A percentile compares a stretch with the other conserved stretches of the same genome.
Conservation (phyloP, 2,329 filamentous ascomycete species). For the Emergomyces orientalis region DNA sequence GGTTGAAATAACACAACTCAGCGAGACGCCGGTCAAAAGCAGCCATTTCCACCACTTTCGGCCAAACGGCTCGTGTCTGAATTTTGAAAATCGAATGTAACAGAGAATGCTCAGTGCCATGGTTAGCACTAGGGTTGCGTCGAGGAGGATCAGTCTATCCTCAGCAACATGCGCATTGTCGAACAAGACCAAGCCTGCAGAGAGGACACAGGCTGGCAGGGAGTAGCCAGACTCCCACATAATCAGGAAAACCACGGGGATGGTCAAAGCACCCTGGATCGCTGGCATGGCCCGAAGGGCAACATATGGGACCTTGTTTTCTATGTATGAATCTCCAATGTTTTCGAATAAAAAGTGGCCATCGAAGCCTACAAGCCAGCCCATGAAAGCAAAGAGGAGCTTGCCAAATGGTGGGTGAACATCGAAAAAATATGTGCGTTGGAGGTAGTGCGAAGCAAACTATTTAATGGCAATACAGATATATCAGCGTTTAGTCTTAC, state of each 20-base stretch:
- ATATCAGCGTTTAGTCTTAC: not conserved
- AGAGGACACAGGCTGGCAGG: constrained; percentile 79
- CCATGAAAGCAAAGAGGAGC: constrained; percentile 91
- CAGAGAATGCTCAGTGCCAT: constrained; percentile 91
- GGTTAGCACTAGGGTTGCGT: constrained; percentile 86
- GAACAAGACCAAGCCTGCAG: constrained; percentile 77
- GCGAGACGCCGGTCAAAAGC: constrained; percentile 80
- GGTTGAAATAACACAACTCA: constrained; percentile 96
- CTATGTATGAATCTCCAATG: constrained; percentile 96
- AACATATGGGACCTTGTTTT: constrained; percentile 94
- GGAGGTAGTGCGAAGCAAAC: constrained; percentile 66
- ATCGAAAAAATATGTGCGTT: constrained; percentile 99
- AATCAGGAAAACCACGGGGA: constrained; percentile 88
- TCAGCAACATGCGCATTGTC: constrained; percentile 98
- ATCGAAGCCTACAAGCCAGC: constrained; percentile 95
- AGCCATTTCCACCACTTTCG: constrained; percentile 99
- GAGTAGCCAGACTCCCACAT: constrained; percentile 99
- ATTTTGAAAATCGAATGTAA: constrained; percentile 97
- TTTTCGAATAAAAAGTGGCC: constrained; percentile 98
- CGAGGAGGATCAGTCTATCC: constrained; percentile 86
- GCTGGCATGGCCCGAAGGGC: constrained; percentile 91
- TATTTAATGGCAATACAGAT: constrained; percentile 17
- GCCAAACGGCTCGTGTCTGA: constrained; percentile 77
- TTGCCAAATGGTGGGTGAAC: constrained; percentile 97
- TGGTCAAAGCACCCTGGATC: constrained; percentile 80